Percentiles rank a stretch among this genome's conserved stretches.
phyloP scores from a whole-genome alignment of 768 basidiomycete genomes.

The Rhodotorula diobovata region DNA sequence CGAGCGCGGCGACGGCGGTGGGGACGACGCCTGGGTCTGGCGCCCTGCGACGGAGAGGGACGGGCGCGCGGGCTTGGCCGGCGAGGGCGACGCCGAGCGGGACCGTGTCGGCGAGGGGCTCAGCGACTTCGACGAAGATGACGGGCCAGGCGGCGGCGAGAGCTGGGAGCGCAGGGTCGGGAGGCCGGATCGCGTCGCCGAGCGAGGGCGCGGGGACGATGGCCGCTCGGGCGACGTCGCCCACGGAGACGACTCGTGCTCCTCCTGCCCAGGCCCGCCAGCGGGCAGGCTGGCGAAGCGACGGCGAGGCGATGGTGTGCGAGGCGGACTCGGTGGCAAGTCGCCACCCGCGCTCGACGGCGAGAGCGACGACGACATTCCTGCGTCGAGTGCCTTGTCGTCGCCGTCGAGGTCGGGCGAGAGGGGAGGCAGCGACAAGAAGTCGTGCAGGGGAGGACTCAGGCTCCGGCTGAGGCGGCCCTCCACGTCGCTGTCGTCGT shows the following conservation, averaged over 20 bases:
- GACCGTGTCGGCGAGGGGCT: not conserved
- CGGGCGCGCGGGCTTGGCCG: not conserved
- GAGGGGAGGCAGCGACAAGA: not conserved
- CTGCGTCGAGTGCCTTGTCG: no score
- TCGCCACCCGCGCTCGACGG: not conserved
- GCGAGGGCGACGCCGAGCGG: not conserved
- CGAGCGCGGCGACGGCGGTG: not conserved
- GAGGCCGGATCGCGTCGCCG: not conserved
- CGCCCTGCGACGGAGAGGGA: not conserved
- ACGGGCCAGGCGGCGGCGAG: not conserved
- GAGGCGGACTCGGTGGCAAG: not conserved
- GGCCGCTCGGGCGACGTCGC: not conserved
- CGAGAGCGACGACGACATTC: not conserved
- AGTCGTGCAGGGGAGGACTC: not conserved
- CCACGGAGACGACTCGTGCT: not conserved
- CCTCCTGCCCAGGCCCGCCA: not conserved
- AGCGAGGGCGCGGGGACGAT: not conserved
- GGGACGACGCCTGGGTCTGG: not conserved
- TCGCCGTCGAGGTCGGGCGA: not conserved
- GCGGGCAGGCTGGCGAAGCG: no score
- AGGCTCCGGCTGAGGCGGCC: not conserved
- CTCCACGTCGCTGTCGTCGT: not conserved
- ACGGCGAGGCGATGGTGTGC: not conserved
- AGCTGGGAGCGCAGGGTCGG: not conserved
- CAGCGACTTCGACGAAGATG: not conserved